Conservation (phyloP, 495 filamentous ascomycete species). For the Trichoderma virens region DNA sequence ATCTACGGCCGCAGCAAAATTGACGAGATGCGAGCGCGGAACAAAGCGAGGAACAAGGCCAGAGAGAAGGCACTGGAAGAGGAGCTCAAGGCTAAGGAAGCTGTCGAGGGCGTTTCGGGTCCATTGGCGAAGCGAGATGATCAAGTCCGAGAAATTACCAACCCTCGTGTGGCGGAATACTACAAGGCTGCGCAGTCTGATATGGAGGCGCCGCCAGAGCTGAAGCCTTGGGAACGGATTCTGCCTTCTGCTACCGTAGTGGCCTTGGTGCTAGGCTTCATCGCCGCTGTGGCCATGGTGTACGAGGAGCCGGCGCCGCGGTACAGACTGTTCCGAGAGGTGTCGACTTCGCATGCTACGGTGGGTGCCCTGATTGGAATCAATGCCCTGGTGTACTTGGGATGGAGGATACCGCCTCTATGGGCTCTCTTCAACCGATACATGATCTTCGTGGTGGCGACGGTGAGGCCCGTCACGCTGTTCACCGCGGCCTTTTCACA, state of each 20-base stretch:
- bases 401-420: conserved; percentile 61
- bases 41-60: conserved; percentile 31
- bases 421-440: conserved; percentile 74
- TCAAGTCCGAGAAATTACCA: conserved; percentile 29
- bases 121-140: conserved; percentile 36
- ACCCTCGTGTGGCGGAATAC: conserved; percentile 30
- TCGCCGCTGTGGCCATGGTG: conserved; percentile 45
- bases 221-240: conserved; percentile 50
- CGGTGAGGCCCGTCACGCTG: conserved; percentile 55
- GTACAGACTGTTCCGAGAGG: conserved; percentile 60
- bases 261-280: conserved; percentile 40
- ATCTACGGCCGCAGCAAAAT: conserved; percentile 42
- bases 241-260: conserved; percentile 56
- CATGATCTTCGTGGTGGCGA: conserved; percentile 63
- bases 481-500: conserved; percentile 76
- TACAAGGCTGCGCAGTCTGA: conserved; percentile 28
- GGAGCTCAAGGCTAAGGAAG: conserved; percentile 39
- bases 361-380: conserved; percentile 54
- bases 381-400: conserved; percentile 53
- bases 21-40: conserved; percentile 40
- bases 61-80: conserved; percentile 29
- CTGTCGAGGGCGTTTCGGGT: conserved; percentile 45
- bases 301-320: conserved; percentile 55
- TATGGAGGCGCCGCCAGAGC: conserved; percentile 40
- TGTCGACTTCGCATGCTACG: conserved; percentile 75